Base-by-base conservation (phyloP, 2,329 filamentous ascomycete species). In the Cladosporium sp. region DNA sequence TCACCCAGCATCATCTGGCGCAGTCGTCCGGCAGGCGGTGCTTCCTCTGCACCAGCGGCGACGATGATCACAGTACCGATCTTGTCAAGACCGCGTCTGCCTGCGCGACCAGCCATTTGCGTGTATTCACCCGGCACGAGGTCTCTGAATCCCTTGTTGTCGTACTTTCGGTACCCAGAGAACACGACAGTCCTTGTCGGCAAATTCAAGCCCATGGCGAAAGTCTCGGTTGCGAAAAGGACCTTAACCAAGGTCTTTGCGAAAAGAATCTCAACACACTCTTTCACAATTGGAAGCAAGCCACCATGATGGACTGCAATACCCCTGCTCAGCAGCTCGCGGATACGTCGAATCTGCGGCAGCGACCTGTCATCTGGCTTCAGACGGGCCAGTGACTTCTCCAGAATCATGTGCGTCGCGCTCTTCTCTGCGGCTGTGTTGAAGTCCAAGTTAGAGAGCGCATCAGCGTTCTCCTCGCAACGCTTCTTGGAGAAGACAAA, bases 401-500 rank as follows among this genome's bases (percentile, higher is more conserved):
- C 90, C 58, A 99, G 90, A 30, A 90, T 92, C 88, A 97, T 96
- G 67, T 99, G 92, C 52, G 95, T 95, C 40, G 89, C 85, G 61
- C 93, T 99, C 78, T 96, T 97, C 72, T 99, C 93, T 3, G 85
- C 80, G 1, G 91, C 89, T 5, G 87, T 96, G 66, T 88, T 95
- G 64, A 95, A 97, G 64, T 99, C 93, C 58, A 96, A 85, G 64
- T 96, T 97, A 55, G 88, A 92, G 18, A 99, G 76, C 0, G 93
- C 92, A 66, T 96, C 89, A 1, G 93, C 93, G 66, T 97, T 99
- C 65, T 97, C 90, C 68, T 99, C 93, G 62, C 93, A 97, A 47
- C 93, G 80, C 70, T 93, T 96, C 73, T 97, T 99, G 2, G 93
- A 99, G 70, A 99, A 99, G 50, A 99, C 92, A 65, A 99, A 99